These are phyloP conservation scores for Candida nonsorbophila DNA, from an alignment of 805 yeast species.

Conservation along the genomic window DNA sequence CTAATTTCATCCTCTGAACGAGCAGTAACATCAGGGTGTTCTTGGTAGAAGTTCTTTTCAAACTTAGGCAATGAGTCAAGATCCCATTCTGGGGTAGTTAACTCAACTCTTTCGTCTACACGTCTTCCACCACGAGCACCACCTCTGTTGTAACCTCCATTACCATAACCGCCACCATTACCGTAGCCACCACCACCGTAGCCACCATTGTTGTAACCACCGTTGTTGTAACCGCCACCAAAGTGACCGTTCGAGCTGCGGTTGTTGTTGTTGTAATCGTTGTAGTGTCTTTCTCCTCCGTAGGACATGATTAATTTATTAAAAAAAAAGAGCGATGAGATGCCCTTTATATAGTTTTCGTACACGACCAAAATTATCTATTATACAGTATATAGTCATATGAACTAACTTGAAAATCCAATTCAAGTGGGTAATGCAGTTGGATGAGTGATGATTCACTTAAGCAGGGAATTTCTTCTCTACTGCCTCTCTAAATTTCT, in stretches of 20 bases:
- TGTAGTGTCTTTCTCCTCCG: constrained; percentile 20
- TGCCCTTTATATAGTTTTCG: constrained; percentile 1
- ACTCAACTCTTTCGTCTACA: constrained; percentile 41
- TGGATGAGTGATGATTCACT: too few species aligned
- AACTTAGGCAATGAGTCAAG: constrained; percentile 72
- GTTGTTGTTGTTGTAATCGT: constrained; percentile 14
- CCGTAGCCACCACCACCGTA: constrained; percentile 31
- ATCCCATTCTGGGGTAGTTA: constrained; percentile 80
- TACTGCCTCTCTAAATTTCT: constrained; percentile 65
- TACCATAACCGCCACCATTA: constrained; percentile 27
- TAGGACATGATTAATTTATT: constrained; percentile 4
- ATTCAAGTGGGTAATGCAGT: too few species aligned
- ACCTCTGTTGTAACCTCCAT: constrained; percentile 30
- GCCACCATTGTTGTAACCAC: constrained; percentile 28
- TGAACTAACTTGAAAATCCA: background rate
- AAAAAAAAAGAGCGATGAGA: constrained; percentile 2
- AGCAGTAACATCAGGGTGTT: constrained; percentile 69
- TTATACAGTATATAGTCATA: constrained; percentile 1
- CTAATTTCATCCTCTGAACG: constrained; percentile 72
- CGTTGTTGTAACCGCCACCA: constrained; percentile 20
- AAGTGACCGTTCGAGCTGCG: constrained; percentile 16
- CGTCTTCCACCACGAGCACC: constrained; percentile 29
- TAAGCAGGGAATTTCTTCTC: too few species aligned
- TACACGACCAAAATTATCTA: constrained; percentile 5
- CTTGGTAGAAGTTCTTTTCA: constrained; percentile 91